Conservation (phyloP, 2,329 filamentous ascomycete species). For the Verticillium nonalfalfae region DNA sequence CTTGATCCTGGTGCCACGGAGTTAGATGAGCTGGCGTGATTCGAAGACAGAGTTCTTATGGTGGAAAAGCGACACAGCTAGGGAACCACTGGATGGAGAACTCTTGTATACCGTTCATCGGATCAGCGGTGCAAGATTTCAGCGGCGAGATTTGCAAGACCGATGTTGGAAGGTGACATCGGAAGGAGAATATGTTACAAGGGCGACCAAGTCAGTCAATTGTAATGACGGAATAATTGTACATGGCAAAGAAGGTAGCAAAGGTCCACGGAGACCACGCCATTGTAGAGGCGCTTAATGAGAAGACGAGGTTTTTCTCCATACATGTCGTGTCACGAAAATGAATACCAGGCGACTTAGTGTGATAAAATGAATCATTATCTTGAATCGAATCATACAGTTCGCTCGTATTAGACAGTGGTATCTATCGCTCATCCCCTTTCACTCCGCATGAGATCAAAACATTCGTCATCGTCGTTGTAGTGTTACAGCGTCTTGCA, state of each 20-base stretch:
- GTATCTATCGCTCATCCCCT: background rate
- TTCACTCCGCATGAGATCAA: background rate
- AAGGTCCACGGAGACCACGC: background rate
- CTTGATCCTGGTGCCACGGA: constrained; percentile 17
- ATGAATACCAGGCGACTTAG: no score
- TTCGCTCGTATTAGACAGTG: background rate
- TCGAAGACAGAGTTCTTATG: no score
- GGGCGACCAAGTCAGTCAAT: no score
- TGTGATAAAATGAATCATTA: no score
- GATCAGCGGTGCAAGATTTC: no score
- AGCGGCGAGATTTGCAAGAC: no score
- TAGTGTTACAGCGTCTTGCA: background rate
- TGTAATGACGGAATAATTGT: background rate
- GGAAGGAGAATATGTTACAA: no score
- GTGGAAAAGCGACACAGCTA: no score
- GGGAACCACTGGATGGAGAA: no score
- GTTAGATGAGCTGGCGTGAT: constrained; percentile 22
- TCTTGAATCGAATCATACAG: background rate
- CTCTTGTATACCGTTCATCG: no score
- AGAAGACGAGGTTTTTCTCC: background rate
- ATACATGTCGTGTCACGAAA: no score
- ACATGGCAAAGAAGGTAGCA: background rate
- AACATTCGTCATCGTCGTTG: background rate
- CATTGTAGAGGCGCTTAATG: background rate
- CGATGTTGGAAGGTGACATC: no score